A percentile compares a stretch with the other conserved stretches of the same genome.
Evolutionary conservation across 805 yeast species (phyloP).

Genomic region (Candida rishiriensis): DNA sequence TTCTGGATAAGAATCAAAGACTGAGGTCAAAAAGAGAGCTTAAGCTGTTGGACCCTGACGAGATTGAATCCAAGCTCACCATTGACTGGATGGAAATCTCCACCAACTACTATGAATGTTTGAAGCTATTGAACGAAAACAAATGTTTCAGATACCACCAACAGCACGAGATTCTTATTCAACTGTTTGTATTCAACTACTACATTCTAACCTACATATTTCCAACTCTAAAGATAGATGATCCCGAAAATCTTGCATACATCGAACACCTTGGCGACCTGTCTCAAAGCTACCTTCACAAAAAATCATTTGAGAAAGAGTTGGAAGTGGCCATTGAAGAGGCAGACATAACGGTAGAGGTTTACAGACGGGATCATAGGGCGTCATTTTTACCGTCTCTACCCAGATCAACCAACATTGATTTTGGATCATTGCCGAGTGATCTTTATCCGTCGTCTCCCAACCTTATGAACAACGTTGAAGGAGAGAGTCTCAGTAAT

Average conservation of each 20-base stretch:
- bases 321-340: constrained; percentile 12
- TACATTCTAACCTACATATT: constrained; percentile 15
- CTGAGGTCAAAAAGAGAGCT: constrained; percentile 1
- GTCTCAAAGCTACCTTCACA: constrained; percentile 7
- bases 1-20: constrained; percentile 5
- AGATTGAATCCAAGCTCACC: constrained; percentile 5
- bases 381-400: neutral
- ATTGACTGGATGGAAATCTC: constrained; percentile 23
- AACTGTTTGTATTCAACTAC: constrained; percentile 17
- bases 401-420: neutral
- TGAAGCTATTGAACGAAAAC: constrained; percentile 11
- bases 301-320: constrained; percentile 10
- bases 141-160: constrained; percentile 11
- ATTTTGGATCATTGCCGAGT: neutral
- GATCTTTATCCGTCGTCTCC: constrained; percentile 14
- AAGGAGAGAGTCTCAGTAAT: no score
- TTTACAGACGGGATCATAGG: neutral
- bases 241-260: constrained; percentile 15
- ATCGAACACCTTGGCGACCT: constrained; percentile 9
- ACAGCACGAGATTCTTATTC: constrained; percentile 17
- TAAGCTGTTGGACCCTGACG: neutral
- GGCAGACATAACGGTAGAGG: constrained; percentile 8
- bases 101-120: constrained; percentile 15
- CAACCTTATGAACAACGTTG: neutral
- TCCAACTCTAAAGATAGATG: constrained; percentile 6